Evolutionary conservation across 2,329 filamentous ascomycete species (phyloP).

Genomic region (Aplosporella prunicola): DNA sequence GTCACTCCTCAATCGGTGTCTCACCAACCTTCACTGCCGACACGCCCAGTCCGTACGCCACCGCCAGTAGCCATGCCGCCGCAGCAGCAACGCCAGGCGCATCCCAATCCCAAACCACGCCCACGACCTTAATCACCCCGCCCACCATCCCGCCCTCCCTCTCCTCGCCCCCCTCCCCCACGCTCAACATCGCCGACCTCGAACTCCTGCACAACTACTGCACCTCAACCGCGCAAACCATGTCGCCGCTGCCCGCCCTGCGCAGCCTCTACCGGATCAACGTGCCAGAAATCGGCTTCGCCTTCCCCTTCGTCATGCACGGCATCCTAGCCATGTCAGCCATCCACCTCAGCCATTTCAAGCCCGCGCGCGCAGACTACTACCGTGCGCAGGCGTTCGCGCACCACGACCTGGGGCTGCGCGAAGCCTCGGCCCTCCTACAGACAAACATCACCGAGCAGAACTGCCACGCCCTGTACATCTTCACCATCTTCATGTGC

Average conservation of each 20-base stretch:
- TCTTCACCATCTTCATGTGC: constrained; percentile 6
- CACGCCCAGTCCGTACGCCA: no score
- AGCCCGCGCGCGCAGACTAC: neutral
- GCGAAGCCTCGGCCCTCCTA: neutral
- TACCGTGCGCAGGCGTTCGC: constrained; percentile 2
- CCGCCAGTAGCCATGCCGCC: no score
- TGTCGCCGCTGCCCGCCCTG: constrained; percentile 14
- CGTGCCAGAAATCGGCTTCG: constrained; percentile 28
- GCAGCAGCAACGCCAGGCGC: no score
- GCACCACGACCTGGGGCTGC: constrained; percentile 2
- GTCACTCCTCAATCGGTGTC: no score
- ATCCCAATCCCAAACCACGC: no score
- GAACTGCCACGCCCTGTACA: constrained; percentile 1
- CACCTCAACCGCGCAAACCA: constrained; percentile 20
- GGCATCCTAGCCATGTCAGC: constrained; percentile 36
- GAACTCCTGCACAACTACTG: constrained; percentile 25
- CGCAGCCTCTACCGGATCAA: constrained; percentile 16
- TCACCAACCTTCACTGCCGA: no score
- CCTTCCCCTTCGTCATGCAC: constrained; percentile 36
- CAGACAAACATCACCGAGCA: neutral
- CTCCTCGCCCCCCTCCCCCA: no score
- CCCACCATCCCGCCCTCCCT: no score
- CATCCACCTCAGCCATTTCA: constrained; percentile 26
- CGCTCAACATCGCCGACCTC: constrained; percentile 19
- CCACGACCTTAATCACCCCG: no score